Evolutionary conservation across 2,329 filamentous ascomycete species (phyloP).

Genomic region (Stylonectria norvegica): DNA sequence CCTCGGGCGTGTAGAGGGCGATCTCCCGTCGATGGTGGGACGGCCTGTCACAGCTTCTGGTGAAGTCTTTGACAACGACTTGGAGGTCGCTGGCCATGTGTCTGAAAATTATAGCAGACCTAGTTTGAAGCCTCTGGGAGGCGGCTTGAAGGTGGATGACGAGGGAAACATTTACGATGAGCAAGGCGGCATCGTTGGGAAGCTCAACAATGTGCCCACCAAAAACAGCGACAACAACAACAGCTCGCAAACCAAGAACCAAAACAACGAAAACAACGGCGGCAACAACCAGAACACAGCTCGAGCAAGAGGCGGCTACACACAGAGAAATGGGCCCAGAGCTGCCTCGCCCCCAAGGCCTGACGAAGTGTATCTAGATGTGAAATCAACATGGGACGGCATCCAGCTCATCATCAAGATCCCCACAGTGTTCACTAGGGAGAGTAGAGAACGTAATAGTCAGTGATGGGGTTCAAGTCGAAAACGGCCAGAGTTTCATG

Average conservation of each 20-base stretch:
- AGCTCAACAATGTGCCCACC: slow-evolving; percentile 47
- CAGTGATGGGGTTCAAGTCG: too few species aligned
- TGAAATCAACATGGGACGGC: slow-evolving; percentile 55
- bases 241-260: slow-evolving; percentile 1
- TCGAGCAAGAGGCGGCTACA: not conserved
- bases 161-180: slow-evolving; percentile 57
- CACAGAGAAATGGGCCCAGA: slow-evolving; percentile 20
- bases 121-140: slow-evolving; percentile 49
- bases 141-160: slow-evolving; percentile 53
- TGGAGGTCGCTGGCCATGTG: slow-evolving; percentile 75
- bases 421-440: slow-evolving; percentile 52
- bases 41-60: slow-evolving; percentile 44
- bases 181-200: slow-evolving; percentile 58
- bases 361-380: slow-evolving; percentile 54
- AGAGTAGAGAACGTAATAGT: slow-evolving; percentile 16
- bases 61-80: slow-evolving; percentile 68
- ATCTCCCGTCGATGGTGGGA: slow-evolving; percentile 54
- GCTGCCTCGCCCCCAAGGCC: slow-evolving; percentile 40
- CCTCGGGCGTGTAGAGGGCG: slow-evolving; percentile 50
- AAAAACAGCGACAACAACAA: not conserved
- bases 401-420: slow-evolving; percentile 57
- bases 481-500: too few species aligned
- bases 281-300: not conserved
- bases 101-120: slow-evolving; percentile 53
- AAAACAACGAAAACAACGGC: slow-evolving; percentile 1